These are phyloP conservation scores for Zizania latifolia DNA, from an alignment of 176 grass and related monocot genomes.

Conservation along the genomic window DNA sequence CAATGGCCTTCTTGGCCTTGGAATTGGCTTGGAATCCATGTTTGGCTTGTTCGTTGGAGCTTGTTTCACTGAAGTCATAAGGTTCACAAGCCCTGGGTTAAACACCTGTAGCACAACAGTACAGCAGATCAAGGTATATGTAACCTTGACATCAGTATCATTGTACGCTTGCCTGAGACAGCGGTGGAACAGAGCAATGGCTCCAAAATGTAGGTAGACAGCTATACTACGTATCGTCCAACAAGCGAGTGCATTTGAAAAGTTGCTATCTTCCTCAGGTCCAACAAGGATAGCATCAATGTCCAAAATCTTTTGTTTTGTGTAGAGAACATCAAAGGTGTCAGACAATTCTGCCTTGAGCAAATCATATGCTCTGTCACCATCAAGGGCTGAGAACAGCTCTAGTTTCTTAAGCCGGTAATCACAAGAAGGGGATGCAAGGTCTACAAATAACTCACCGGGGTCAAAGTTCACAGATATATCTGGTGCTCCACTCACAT, in stretches of 20 bases:
- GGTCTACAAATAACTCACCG: background rate
- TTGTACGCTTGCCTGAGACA: background rate
- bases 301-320: background rate
- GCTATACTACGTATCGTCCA: background rate
- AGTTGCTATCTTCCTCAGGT: no score
- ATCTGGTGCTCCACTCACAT: background rate
- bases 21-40: fast-evolving
- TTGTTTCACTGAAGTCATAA: no score
- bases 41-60: background rate
- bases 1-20: fast-evolving
- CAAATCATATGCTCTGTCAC: background rate
- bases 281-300: no score
- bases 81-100: background rate
- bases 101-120: background rate
- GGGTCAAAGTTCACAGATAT: background rate
- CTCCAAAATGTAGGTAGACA: background rate
- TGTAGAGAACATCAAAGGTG: background rate
- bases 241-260: no score
- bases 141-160: background rate
- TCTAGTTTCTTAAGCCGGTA: background rate
- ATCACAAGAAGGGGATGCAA: background rate
- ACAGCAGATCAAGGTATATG: background rate
- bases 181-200: background rate
- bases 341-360: background rate
- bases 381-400: background rate